Evolutionary conservation across 768 basidiomycete genomes (phyloP).

Genomic region (Tephrocybe sp.): DNA sequence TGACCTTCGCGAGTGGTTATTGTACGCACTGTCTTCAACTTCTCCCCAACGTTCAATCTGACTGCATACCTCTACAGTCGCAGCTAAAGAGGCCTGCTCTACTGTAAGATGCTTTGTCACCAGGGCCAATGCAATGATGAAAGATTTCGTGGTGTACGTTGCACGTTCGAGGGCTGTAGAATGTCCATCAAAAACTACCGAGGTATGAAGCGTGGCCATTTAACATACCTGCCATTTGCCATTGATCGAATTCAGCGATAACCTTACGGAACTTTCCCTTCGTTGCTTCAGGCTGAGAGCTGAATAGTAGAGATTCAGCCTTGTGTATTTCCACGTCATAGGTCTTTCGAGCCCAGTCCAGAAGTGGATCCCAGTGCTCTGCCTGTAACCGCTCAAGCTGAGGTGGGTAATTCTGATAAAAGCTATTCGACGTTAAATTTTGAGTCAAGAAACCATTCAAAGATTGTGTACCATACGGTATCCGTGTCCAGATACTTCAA

Average conservation of each 20-base stretch:
- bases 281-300: slow-evolving; percentile 70
- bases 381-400: slow-evolving; percentile 76
- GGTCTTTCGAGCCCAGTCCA: slow-evolving; percentile 71
- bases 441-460: neutral
- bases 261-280: slow-evolving; percentile 56
- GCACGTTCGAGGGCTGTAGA: slow-evolving; percentile 84
- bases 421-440: slow-evolving; percentile 44
- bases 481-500: slow-evolving; percentile 92
- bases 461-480: slow-evolving; percentile 70
- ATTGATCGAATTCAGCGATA: slow-evolving; percentile 67
- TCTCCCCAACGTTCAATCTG: slow-evolving; percentile 99
- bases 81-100: slow-evolving; percentile 81
- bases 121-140: slow-evolving; percentile 84
- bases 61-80: slow-evolving; percentile 91
- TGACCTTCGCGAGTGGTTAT: slow-evolving; percentile 1
- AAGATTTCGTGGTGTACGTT: slow-evolving; percentile 87
- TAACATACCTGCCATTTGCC: slow-evolving; percentile 84
- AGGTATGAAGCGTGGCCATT: neutral
- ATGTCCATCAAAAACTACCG: neutral
- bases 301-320: slow-evolving; percentile 70
- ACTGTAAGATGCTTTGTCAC: slow-evolving; percentile 74
- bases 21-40: slow-evolving; percentile 92
- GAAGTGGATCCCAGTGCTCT: slow-evolving; percentile 85
- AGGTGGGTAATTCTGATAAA: slow-evolving; percentile 77
- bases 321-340: slow-evolving; percentile 69